Percentiles rank a stretch among this genome's conserved stretches.
phyloP scores from a whole-genome alignment of 208 protist genomes.

The Trichomonas gallinae region DNA sequence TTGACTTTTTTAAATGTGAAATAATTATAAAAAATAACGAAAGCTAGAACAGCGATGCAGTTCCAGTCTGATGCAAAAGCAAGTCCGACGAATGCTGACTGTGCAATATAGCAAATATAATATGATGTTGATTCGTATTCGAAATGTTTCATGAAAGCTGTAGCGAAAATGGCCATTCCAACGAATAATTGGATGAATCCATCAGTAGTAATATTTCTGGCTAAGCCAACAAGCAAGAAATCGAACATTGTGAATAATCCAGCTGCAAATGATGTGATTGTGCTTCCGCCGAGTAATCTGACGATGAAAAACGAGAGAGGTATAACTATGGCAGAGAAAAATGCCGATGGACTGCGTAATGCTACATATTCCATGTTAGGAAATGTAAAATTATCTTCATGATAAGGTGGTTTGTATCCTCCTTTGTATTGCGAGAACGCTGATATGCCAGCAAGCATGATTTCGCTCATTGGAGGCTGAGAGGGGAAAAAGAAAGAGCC shows the following conservation, averaged over 20 bases:
- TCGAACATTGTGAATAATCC: background rate
- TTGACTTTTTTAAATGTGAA: background rate
- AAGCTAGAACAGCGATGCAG: background rate
- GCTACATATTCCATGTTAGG: background rate
- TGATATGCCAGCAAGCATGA: background rate
- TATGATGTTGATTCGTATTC: background rate
- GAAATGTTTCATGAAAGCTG: background rate
- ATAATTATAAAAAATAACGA: background rate
- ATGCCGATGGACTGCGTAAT: background rate
- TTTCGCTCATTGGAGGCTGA: background rate
- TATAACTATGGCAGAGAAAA: background rate
- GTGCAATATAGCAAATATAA: background rate
- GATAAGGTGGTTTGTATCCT: background rate
- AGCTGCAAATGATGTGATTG: background rate
- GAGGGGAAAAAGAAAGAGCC: background rate
- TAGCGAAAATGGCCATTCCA: background rate
- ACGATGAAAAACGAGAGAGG: conserved; percentile 11
- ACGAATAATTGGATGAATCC: conserved; percentile 6
- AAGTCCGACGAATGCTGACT: background rate
- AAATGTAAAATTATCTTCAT: background rate
- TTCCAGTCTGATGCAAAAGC: background rate
- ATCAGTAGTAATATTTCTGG: background rate
- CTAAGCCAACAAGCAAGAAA: background rate
- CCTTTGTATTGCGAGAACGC: background rate
- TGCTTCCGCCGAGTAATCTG: background rate